These are phyloP conservation scores for Colletotrichum limetticola DNA, from an alignment of 2,329 filamentous ascomycete genomes.

Conservation along the genomic window DNA sequence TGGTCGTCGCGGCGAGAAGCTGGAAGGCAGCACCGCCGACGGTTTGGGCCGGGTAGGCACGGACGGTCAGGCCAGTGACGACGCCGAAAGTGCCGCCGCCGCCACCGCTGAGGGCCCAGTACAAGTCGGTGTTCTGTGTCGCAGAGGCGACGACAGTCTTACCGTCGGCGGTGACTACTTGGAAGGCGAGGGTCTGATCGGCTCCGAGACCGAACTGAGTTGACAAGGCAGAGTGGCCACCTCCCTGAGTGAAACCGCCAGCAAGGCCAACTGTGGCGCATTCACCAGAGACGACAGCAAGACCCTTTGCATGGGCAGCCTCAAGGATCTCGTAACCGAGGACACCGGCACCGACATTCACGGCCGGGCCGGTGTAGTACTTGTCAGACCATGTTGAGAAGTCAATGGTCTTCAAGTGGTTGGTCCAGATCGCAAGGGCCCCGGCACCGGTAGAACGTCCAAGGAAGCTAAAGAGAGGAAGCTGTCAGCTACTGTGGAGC, in stretches of 20 bases:
- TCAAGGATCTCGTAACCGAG: slow-evolving; percentile 57
- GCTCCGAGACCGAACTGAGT: slow-evolving; percentile 58
- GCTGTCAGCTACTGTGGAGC: neutral
- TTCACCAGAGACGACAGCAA: slow-evolving; percentile 33
- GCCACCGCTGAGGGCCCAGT: slow-evolving; percentile 64
- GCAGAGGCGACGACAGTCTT: slow-evolving; percentile 53
- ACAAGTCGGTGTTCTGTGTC: slow-evolving; percentile 58
- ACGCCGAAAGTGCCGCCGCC: slow-evolving; percentile 64
- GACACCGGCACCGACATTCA: slow-evolving; percentile 65
- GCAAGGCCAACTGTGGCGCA: slow-evolving; percentile 44
- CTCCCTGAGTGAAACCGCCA: slow-evolving; percentile 60
- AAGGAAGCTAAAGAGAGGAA: slow-evolving; percentile 37
- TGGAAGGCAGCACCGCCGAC: slow-evolving; percentile 57
- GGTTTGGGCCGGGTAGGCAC: slow-evolving; percentile 54
- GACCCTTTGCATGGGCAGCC: slow-evolving; percentile 44
- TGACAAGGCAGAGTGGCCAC: slow-evolving; percentile 55
- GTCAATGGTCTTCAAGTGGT: slow-evolving; percentile 53
- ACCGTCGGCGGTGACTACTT: slow-evolving; percentile 57
- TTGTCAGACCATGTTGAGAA: slow-evolving; percentile 50
- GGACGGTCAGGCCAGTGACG: slow-evolving; percentile 60
- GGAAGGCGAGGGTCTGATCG: slow-evolving; percentile 58
- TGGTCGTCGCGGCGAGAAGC: slow-evolving; percentile 43
- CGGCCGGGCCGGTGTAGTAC: slow-evolving; percentile 61
- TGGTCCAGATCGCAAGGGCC: slow-evolving; percentile 51
- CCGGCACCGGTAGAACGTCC: slow-evolving; percentile 51